phyloP scores from a whole-genome alignment of 140 eudicot genomes.

The Bidens hawaiensis region DNA sequence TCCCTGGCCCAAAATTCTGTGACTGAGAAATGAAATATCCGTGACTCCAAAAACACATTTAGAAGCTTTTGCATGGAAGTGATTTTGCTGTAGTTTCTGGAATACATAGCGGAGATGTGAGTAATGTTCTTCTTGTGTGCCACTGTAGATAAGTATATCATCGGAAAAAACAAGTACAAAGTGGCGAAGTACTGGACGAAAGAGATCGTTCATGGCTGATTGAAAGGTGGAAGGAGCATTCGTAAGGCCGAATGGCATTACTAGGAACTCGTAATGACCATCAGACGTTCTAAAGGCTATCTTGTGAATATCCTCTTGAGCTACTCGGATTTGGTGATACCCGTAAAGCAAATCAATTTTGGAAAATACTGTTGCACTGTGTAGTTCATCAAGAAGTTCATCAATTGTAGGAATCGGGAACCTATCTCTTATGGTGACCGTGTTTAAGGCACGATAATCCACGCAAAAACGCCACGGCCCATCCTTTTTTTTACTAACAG shows the following conservation, averaged over 20 bases:
- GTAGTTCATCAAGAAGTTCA: neutral
- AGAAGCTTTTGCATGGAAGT: neutral
- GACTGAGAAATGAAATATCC: neutral
- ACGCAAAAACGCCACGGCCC: no score
- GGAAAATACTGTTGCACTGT: neutral
- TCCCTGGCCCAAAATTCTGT: neutral
- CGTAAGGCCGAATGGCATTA: no score
- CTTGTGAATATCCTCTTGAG: neutral
- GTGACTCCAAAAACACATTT: neutral
- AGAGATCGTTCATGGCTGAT: constrained; percentile 4
- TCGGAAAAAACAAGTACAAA: neutral
- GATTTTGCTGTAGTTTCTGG: neutral
- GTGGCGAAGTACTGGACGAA: neutral
- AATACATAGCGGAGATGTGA: neutral
- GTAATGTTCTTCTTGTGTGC: neutral
- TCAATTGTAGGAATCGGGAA: constrained; percentile 10
- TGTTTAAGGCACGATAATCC: no score
- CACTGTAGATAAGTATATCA: neutral
- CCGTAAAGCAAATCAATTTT: neutral
- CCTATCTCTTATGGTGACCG: neutral
- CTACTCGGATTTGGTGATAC: neutral
- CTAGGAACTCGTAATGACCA: neutral
- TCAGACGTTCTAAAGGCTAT: neutral
- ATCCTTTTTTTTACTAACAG: neutral
- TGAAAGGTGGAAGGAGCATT: neutral